These are phyloP conservation scores for Carex kokanica DNA, from an alignment of 176 grass and related monocot genomes.

Conservation along the genomic window DNA sequence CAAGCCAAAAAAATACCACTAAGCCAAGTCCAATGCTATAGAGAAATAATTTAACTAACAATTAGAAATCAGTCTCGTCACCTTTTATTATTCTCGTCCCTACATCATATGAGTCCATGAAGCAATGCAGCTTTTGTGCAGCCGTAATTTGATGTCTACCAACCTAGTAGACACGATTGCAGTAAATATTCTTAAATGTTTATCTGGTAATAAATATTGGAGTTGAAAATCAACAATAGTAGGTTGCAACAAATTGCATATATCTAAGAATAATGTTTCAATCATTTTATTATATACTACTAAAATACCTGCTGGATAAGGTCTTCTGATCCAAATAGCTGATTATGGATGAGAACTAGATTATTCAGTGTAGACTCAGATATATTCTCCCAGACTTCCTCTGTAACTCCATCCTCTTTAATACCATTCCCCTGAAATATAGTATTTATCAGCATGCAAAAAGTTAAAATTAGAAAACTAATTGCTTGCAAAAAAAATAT, in stretches of 20 bases:
- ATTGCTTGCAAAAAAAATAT: not conserved
- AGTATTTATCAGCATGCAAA: conserved; percentile 8
- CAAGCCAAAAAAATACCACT: conserved; percentile 33
- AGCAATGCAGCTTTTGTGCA: conserved; percentile 60
- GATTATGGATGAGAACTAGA: conserved; percentile 63
- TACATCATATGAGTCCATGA: conserved; percentile 69
- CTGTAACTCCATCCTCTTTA: conserved; percentile 37
- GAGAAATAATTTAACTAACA: conserved; percentile 22
- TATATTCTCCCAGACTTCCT: conserved; percentile 65
- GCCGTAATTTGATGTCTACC: conserved; percentile 45
- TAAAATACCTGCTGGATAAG: conserved; percentile 66
- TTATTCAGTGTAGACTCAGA: conserved; percentile 57
- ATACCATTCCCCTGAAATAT: conserved; percentile 48
- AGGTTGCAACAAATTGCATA: not conserved
- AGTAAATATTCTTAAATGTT: not conserved
- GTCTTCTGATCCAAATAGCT: conserved; percentile 69
- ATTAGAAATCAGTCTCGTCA: conserved; percentile 10
- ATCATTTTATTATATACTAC: conserved; percentile 14
- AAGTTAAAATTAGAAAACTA: conserved; percentile 22
- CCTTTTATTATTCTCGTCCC: conserved; percentile 80
- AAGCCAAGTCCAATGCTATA: conserved; percentile 25
- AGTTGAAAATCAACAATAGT: not conserved
- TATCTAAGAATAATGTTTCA: not conserved
- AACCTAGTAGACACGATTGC: conserved; percentile 38
- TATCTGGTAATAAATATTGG: not conserved